phyloP scores from a whole-genome alignment of 768 basidiomycete genomes.

The Termitomyces sp. region DNA sequence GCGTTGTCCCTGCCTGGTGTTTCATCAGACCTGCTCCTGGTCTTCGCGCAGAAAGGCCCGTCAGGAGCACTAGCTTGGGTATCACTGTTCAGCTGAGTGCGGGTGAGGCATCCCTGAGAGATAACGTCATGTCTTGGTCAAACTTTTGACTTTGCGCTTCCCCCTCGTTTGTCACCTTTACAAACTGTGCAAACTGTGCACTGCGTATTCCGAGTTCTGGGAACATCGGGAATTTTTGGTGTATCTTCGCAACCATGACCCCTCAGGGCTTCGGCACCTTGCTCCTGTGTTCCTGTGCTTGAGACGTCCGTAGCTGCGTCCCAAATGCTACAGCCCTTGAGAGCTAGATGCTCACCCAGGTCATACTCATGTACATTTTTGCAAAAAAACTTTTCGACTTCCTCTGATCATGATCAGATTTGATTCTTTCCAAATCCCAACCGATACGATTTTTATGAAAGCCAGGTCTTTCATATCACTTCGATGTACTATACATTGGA shows the following conservation, averaged over 20 bases:
- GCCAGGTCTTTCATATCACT: background rate
- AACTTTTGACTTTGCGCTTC: slow-evolving; percentile 41
- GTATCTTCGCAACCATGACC: too few species aligned
- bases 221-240: too few species aligned
- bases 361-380: too few species aligned
- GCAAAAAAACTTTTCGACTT: background rate
- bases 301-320: too few species aligned
- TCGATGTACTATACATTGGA: too few species aligned
- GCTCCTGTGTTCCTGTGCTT: background rate
- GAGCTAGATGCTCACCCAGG: background rate
- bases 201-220: background rate
- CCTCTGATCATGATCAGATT: background rate
- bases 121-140: slow-evolving; percentile 67
- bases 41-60: slow-evolving; percentile 56
- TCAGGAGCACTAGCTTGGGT: slow-evolving; percentile 61
- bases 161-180: background rate
- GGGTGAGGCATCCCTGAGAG: slow-evolving; percentile 34
- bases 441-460: too few species aligned
- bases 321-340: too few species aligned
- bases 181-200: too few species aligned
- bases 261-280: background rate
- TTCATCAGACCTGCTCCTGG: slow-evolving; percentile 65
- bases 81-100: slow-evolving; percentile 54
- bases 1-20: slow-evolving; percentile 75
- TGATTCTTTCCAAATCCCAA: too few species aligned